A percentile compares a stretch with the other conserved stretches of the same genome.
These are phyloP conservation scores for Coemansia sp. DNA, from an alignment of 192 early-diverging fungal genomes.

Conservation along the genomic window DNA sequence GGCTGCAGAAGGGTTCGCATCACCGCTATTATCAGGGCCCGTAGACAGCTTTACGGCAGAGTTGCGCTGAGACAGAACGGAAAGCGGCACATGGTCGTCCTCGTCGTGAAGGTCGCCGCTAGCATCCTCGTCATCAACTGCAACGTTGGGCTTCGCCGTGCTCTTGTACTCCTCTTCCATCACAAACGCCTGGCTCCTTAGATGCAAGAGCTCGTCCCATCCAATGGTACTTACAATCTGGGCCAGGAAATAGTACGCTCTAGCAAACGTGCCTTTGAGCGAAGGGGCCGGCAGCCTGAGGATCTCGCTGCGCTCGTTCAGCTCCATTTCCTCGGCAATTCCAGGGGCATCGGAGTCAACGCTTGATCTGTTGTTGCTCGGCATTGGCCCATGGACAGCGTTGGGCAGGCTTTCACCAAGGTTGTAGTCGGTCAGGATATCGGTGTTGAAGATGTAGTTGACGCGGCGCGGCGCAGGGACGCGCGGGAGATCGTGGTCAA, in stretches of 20 bases:
- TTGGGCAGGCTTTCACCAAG: conserved; percentile 41
- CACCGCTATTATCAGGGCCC: neutral
- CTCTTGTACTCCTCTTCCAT: conserved; percentile 98
- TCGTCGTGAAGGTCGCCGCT: conserved; percentile 9
- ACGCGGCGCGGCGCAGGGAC: conserved; percentile 88
- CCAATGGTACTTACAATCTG: conserved; percentile 81
- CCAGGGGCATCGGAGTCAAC: conserved; percentile 42
- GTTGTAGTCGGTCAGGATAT: conserved; percentile 61
- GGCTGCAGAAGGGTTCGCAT: neutral
- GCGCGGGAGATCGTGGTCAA: conserved; percentile 83
- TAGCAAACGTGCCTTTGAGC: conserved; percentile 91
- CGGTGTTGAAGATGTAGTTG: conserved; percentile 86
- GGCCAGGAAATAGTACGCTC: conserved; percentile 85
- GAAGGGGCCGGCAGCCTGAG: conserved; percentile 85
- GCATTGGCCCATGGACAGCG: conserved; percentile 36
- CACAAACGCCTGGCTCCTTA: conserved; percentile 90
- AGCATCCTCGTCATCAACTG: conserved; percentile 39
- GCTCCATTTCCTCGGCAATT: conserved; percentile 39
- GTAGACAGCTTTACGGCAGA: neutral
- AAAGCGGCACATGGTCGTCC: conserved; percentile 35
- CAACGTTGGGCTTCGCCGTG: conserved; percentile 31
- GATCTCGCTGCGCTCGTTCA: conserved; percentile 61
- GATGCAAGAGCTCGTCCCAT: conserved; percentile 93
- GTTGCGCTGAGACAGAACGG: conserved; percentile 29
- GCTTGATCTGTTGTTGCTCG: conserved; percentile 30